These are phyloP conservation scores for Hansenula sp. DNA, from an alignment of 1,139 yeast species.

Conservation along the genomic window DNA sequence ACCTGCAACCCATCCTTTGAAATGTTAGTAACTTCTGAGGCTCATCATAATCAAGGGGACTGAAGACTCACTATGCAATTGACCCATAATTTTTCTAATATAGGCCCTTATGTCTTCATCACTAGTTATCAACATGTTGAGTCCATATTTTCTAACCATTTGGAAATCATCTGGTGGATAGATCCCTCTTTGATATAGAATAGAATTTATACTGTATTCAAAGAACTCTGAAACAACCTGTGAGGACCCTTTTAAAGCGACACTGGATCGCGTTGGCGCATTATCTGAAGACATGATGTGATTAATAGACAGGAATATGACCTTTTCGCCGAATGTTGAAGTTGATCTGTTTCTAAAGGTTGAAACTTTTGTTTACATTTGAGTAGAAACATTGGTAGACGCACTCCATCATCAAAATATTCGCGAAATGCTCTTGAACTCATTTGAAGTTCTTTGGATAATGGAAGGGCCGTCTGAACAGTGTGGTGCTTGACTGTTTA, in stretches of 20 bases:
- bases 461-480: no score
- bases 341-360: no score
- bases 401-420: no score
- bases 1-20: conserved; percentile 61
- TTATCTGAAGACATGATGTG: neutral
- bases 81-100: conserved; percentile 65
- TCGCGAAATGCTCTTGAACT: no score
- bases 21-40: neutral
- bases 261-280: conserved; percentile 41
- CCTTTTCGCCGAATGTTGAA: no score
- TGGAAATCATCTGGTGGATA: conserved; percentile 88
- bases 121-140: conserved; percentile 66
- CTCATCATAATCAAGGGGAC: neutral
- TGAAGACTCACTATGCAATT: conserved; percentile 44
- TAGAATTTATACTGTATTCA: conserved; percentile 73
- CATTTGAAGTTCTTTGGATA: no score
- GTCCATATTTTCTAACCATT: conserved; percentile 74
- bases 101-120: conserved; percentile 78
- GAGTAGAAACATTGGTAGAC: no score
- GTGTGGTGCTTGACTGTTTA: no score
- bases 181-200: conserved; percentile 84
- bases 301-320: no score
- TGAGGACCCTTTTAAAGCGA: conserved; percentile 76
- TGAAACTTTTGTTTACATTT: no score
- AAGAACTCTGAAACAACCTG: conserved; percentile 80